phyloP scores from a whole-genome alignment of 2,329 filamentous ascomycete species.

The Paecilomyces sp. region DNA sequence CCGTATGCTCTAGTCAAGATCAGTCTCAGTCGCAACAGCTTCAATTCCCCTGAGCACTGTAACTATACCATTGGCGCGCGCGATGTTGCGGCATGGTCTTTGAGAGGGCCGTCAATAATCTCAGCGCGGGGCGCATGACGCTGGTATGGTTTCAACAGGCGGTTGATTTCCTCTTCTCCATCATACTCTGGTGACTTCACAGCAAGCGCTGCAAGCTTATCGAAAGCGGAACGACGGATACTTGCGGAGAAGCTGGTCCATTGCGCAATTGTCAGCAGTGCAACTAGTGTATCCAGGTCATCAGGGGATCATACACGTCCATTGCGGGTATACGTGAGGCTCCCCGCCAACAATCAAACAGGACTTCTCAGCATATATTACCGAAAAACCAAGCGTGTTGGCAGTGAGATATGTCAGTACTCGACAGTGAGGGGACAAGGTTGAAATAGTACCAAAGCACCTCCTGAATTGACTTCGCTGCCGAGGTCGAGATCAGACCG shows the following conservation, averaged over 20 bases:
- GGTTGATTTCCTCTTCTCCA: constrained; percentile 26
- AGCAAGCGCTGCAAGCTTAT: constrained; percentile 37
- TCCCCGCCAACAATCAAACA: background rate
- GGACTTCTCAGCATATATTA: background rate
- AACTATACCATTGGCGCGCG: constrained; percentile 31
- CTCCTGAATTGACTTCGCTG: background rate
- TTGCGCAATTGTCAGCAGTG: constrained; percentile 1
- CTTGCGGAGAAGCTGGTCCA: constrained; percentile 21
- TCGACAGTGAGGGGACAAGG: background rate
- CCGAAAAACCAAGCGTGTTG: background rate
- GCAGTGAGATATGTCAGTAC: background rate
- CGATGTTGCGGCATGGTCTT: constrained; percentile 29
- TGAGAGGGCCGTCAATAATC: constrained; percentile 29
- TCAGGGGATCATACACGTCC: constrained; percentile 22
- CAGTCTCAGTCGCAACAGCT: constrained; percentile 16
- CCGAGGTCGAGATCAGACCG: background rate
- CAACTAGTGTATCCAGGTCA: background rate
- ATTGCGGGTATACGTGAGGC: constrained; percentile 10
- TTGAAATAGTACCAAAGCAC: background rate
- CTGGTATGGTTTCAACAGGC: constrained; percentile 26
- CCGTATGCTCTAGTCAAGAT: constrained; percentile 59
- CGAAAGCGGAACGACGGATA: constrained; percentile 35
- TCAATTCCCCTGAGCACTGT: background rate
- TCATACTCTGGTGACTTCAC: constrained; percentile 22
- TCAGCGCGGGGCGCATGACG: constrained; percentile 14